These are phyloP conservation scores for Hanseniaspora occidentalis DNA, from an alignment of 805 yeast genomes.

Conservation along the genomic window DNA sequence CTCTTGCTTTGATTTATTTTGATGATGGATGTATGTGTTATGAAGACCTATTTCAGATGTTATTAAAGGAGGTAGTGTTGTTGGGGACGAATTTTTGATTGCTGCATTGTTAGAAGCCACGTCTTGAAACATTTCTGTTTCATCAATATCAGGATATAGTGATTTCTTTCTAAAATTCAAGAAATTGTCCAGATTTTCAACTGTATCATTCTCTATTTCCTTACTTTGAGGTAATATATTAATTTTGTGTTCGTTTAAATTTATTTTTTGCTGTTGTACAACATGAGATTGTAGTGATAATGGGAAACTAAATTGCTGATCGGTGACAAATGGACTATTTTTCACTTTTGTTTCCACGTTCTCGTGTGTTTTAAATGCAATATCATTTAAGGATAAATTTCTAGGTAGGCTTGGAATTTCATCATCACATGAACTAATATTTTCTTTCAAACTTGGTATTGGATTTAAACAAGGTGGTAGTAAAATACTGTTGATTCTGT, in stretches of 20 bases:
- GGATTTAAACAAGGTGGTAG: constrained; percentile 19
- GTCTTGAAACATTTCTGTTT: background rate
- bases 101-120: constrained; percentile 2
- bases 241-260: background rate
- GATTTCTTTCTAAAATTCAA: constrained; percentile 1
- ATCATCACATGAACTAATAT: background rate
- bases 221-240: background rate
- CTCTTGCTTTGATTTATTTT: background rate
- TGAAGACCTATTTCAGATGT: background rate
- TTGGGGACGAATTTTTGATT: constrained; percentile 1
- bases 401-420: background rate
- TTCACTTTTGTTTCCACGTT: background rate
- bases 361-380: background rate
- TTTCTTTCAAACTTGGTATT: background rate
- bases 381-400: background rate
- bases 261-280: background rate
- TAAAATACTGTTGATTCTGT: constrained; percentile 20
- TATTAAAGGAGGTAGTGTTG: background rate
- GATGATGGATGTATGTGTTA: background rate
- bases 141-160: background rate
- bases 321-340: background rate
- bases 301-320: background rate
- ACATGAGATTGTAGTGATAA: too few species aligned
- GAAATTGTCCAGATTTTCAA: constrained; percentile 4
- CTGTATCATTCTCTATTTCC: background rate